These are phyloP conservation scores for Hordeum vulgare DNA, from an alignment of 176 grass and related monocot genomes.

Conservation along the genomic window MorexV3_pseudomolecules_assembly NC_058520.1:483700614-483701113, in stretches of 20 bases:
- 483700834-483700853: slow-evolving; percentile 20
- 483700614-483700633: not conserved
- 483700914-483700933: not conserved
- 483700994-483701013: not conserved
- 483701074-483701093: too few species aligned
- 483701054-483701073: not conserved
- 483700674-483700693: not conserved
- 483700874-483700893: not conserved
- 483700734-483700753: slow-evolving; percentile 16
- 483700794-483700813: slow-evolving; percentile 39
- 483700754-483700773: not conserved
- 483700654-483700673: not conserved
- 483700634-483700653: not conserved
- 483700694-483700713: not conserved
- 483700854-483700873: not conserved
- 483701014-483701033: not conserved
- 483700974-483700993: not conserved
- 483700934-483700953: not conserved
- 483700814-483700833: not conserved
- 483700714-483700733: slow-evolving; percentile 18
- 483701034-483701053: too few species aligned
- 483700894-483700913: slow-evolving; percentile 1
- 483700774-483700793: slow-evolving; percentile 21
- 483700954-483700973: not conserved
- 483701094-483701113: not conserved